These are phyloP conservation scores for Nemania sp. DNA, from an alignment of 2,329 filamentous ascomycete species.

Conservation along the genomic window DNA sequence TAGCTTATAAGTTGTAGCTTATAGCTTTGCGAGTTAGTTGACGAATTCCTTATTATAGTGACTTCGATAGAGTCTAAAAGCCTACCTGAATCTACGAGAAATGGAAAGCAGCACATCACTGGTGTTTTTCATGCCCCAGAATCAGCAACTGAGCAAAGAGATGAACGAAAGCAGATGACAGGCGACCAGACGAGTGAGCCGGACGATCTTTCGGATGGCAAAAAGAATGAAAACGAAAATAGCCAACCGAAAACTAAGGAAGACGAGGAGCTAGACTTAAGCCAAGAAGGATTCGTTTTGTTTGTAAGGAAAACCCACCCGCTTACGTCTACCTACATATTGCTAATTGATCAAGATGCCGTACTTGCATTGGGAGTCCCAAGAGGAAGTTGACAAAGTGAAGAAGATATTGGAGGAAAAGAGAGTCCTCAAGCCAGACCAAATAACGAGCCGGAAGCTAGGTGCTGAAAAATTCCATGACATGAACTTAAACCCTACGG, in stretches of 20 bases:
- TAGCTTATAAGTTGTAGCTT: not conserved
- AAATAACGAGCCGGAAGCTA: not conserved
- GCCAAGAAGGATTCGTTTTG: not conserved
- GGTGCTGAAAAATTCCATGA: not conserved
- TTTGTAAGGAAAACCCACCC: not conserved
- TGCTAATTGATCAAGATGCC: slow-evolving; percentile 1
- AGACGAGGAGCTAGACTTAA: too few species aligned
- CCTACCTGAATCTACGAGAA: not conserved
- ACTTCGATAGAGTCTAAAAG: not conserved
- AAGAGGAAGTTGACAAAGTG: not conserved
- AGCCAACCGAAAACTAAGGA: not conserved
- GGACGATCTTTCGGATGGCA: not conserved
- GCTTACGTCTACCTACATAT: not conserved
- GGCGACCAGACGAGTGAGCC: not conserved
- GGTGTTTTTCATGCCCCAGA: not conserved
- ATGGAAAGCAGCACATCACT: not conserved
- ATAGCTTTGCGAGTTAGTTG: not conserved
- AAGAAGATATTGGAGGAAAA: not conserved
- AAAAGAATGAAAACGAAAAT: not conserved
- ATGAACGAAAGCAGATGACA: not conserved
- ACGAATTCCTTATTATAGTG: not conserved
- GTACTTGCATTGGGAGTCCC: slow-evolving; percentile 1
- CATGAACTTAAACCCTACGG: not conserved
- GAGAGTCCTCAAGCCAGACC: not conserved
- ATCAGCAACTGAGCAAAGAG: not conserved